Evolutionary conservation across 179 eudicot species (phyloP), one percentile per base, ranked within the genome.

Genomic region (Gypsophila paniculata): DNA sequence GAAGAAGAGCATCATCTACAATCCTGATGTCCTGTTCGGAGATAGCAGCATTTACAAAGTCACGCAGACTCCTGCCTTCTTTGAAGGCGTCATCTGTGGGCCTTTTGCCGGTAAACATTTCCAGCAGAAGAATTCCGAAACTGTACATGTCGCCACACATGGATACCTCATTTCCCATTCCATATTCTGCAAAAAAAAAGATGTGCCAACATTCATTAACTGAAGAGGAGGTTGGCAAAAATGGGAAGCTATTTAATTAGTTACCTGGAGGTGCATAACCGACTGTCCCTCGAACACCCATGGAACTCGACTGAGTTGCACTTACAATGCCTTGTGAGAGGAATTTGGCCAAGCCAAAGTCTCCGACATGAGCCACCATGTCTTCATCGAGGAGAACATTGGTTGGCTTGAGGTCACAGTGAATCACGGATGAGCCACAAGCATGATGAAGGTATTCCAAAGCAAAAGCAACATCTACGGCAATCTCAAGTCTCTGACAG

Each of bases 351-450:
- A 76, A 23, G 5, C 83, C 83, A 58, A 80, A 80, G 34, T 80
- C 83, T 5, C 72, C 77, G 1, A 80, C 65, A 57, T 66, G 74
- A 11, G 83, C 79, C 6, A 70, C 58, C 79, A 76, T 72, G n/a
- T 68, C 73, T 22, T 76, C 71, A 57, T 80, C 77, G 4, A 76
- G 68, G 29, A 80, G 67, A 38, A 80, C 71, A 44, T 80, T 75
- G 51, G 74, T 72, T 13, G 82, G 79, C 61, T 80, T 80, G 2
- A 80, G 72, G 46, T 80, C 83, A 15, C 80, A 76, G 10, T 80
- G 77, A 26, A 76, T 55, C 11, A 80, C 49, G 0, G 74, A 18
- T 0, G 66, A 13, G 18, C 25, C 77, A 57, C 46, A 72, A 13
- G 52, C 38, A 70, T 69, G 54, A 38, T 80, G 75, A 23, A 80